These are phyloP conservation scores for Trametes coccinea DNA, from an alignment of 768 basidiomycete species.

Conservation along the genomic window DNA sequence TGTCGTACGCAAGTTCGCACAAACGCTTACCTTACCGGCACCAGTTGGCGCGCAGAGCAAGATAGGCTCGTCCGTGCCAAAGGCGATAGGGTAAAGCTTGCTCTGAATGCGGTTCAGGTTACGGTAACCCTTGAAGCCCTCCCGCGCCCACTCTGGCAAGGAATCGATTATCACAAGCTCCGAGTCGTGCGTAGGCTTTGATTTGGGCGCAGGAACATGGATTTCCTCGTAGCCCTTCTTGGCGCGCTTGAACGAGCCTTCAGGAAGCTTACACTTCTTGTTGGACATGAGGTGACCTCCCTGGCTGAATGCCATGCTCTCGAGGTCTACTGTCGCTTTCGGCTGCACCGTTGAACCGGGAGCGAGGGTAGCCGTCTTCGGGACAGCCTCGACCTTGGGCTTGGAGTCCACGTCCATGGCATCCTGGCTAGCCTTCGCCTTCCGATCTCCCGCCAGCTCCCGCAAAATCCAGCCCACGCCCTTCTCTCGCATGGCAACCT, in stretches of 20 bases:
- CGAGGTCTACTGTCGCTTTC: slow-evolving; percentile 83
- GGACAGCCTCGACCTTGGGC: slow-evolving; percentile 45
- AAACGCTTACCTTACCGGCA: slow-evolving; percentile 83
- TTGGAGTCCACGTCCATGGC: slow-evolving; percentile 82
- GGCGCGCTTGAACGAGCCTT: slow-evolving; percentile 95
- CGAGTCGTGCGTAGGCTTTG: slow-evolving; percentile 58
- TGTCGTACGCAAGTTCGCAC: background rate
- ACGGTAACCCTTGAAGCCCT: slow-evolving; percentile 78
- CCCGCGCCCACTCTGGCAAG: slow-evolving; percentile 84
- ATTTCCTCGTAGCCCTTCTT: slow-evolving; percentile 99
- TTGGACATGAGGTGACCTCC: slow-evolving; percentile 98
- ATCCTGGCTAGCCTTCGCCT: slow-evolving; percentile 53
- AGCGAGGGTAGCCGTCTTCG: slow-evolving; percentile 82
- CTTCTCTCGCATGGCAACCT: slow-evolving; percentile 98
- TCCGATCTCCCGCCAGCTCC: slow-evolving; percentile 82
- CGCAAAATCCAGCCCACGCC: slow-evolving; percentile 94
- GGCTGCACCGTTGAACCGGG: slow-evolving; percentile 89
- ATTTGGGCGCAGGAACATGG: slow-evolving; percentile 91
- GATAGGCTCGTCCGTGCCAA: slow-evolving; percentile 92
- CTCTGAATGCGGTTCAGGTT: slow-evolving; percentile 91
- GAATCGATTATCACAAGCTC: slow-evolving; percentile 72
- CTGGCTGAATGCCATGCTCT: slow-evolving; percentile 93
- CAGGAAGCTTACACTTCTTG: slow-evolving; percentile 96
- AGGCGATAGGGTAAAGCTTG: slow-evolving; percentile 89
- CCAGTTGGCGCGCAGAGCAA: slow-evolving; percentile 97